A percentile compares a stretch with the other conserved stretches of the same genome.
Evolutionary conservation across 495 filamentous ascomycete genomes (phyloP).

Genomic region (Aspergillus baeticus): DNA sequence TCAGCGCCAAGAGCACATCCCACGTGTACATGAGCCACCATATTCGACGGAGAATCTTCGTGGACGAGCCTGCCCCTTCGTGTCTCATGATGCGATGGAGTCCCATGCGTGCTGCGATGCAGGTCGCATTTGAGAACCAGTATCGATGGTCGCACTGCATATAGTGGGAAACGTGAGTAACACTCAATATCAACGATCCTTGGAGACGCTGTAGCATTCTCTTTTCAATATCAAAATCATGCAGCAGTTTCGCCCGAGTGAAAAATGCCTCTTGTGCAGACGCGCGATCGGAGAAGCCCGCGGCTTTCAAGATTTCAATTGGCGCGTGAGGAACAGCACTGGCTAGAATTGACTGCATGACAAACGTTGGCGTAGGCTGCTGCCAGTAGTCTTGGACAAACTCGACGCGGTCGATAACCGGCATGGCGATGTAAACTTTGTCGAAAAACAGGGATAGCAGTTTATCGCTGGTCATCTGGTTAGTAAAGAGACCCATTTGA

Average conservation of each 20-base stretch:
- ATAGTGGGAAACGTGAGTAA: constrained; percentile 1
- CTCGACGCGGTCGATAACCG: background rate
- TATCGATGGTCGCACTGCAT: constrained; percentile 2
- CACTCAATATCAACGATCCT: background rate
- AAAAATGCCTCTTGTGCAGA: constrained; percentile 1
- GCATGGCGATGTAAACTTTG: background rate
- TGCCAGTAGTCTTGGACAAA: constrained; percentile 1
- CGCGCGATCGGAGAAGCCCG: background rate
- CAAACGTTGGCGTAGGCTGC: background rate
- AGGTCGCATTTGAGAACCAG: constrained; percentile 3
- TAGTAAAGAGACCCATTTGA: background rate
- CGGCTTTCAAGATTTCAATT: background rate
- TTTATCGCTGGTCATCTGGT: no score
- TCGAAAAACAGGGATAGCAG: no score
- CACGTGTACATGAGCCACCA: constrained; percentile 1
- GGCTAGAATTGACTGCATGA: background rate
- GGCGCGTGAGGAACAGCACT: background rate
- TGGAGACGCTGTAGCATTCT: background rate
- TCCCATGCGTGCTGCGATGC: constrained; percentile 1
- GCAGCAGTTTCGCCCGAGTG: background rate
- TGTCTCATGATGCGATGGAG: background rate
- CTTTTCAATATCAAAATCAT: background rate
- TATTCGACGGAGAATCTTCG: background rate
- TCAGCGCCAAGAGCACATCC: background rate
- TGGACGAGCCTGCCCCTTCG: background rate